Evolutionary conservation across 2,329 filamentous ascomycete genomes (phyloP).

Genomic region (Exophiala lecanii-corni): DNA sequence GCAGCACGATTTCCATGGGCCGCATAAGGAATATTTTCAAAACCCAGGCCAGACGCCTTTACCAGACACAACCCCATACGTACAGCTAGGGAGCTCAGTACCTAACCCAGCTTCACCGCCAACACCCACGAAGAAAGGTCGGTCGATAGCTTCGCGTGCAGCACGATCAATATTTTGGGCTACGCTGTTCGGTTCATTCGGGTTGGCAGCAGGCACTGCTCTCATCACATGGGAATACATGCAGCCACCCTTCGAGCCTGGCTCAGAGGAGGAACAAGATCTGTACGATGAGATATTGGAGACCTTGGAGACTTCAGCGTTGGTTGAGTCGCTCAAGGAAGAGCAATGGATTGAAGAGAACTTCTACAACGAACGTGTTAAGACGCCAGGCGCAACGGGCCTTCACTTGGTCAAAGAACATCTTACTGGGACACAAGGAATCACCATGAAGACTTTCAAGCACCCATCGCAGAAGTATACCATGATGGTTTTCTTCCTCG

Average conservation of each 20-base stretch:
- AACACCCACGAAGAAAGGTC: background rate
- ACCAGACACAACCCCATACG: conserved; percentile 20
- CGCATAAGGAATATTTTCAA: conserved; percentile 29
- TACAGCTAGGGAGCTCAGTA: background rate
- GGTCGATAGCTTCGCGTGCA: conserved; percentile 12
- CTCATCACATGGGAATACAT: conserved; percentile 28
- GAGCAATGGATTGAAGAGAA: conserved; percentile 37
- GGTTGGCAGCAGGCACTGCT: conserved; percentile 20
- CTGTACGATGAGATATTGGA: conserved; percentile 30
- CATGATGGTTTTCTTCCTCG: conserved; percentile 61
- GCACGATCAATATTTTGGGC: conserved; percentile 18
- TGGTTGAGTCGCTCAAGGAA: conserved; percentile 36
- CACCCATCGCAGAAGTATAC: conserved; percentile 57
- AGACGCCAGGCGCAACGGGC: conserved; percentile 5
- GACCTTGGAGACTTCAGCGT: conserved; percentile 33
- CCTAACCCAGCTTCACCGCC: background rate
- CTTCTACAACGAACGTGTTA: conserved; percentile 19
- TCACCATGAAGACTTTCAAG: conserved; percentile 53
- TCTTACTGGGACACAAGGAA: conserved; percentile 37
- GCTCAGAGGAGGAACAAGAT: conserved; percentile 32
- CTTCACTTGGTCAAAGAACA: conserved; percentile 35
- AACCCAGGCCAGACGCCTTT: conserved; percentile 24
- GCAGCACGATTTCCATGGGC: conserved; percentile 22
- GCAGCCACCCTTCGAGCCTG: conserved; percentile 29
- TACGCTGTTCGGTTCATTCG: conserved; percentile 16